These are phyloP conservation scores for Discostella stelligera DNA, from an alignment of 352 stramenopile genomes.

Conservation along the genomic window DNA sequence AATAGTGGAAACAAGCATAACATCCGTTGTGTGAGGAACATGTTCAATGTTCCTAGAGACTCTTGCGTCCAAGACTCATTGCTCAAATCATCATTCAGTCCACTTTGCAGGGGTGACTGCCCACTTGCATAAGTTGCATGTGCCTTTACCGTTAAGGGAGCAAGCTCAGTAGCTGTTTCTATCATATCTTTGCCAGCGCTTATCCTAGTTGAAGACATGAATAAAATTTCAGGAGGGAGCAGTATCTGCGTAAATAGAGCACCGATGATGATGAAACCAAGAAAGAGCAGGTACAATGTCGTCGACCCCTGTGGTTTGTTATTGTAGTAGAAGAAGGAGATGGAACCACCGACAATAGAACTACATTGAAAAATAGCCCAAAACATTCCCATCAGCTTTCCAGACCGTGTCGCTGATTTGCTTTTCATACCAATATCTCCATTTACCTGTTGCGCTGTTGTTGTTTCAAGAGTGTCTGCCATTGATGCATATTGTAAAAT, in stretches of 20 bases:
- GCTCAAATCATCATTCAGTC: conserved; percentile 31
- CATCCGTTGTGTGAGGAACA: conserved; percentile 49
- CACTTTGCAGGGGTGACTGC: neutral
- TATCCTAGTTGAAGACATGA: conserved; percentile 13
- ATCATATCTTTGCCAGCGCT: neutral
- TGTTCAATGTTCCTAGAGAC: conserved; percentile 33
- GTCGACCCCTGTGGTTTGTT: conserved; percentile 28
- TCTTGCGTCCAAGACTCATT: conserved; percentile 49
- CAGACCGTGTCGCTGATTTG: conserved; percentile 40
- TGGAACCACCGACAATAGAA: conserved; percentile 73
- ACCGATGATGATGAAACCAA: conserved; percentile 73
- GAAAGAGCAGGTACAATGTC: conserved; percentile 79
- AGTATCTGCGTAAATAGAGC: conserved; percentile 61
- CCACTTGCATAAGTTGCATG: neutral
- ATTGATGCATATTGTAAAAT: conserved; percentile 37
- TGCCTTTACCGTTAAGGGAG: conserved; percentile 12
- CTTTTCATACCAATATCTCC: neutral
- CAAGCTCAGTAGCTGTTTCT: conserved; percentile 30
- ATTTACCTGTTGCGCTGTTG: neutral
- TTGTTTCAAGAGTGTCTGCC: conserved; percentile 42
- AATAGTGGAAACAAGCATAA: conserved; percentile 47
- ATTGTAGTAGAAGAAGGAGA: conserved; percentile 75
- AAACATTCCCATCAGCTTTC: conserved; percentile 80
- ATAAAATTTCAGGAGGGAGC: conserved; percentile 53
- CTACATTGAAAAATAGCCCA: conserved; percentile 87